These are phyloP conservation scores for Fusarium sp. DNA, from an alignment of 2,329 filamentous ascomycete genomes.

Conservation along the genomic window DNA sequence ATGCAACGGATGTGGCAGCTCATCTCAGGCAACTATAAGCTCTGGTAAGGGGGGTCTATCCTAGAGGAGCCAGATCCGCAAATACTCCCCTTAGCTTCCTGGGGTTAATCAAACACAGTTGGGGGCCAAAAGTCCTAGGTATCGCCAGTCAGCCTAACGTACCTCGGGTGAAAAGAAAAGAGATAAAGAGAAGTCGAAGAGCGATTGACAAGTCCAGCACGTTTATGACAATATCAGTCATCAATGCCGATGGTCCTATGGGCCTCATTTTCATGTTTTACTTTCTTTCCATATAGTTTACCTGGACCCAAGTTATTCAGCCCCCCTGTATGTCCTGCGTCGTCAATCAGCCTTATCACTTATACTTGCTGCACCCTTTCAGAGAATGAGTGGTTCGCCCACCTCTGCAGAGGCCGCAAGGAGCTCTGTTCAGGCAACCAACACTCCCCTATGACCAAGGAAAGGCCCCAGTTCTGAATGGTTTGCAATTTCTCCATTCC, in stretches of 20 bases:
- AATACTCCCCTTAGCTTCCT: no score
- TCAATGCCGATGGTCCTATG: background rate
- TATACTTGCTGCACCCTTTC: background rate
- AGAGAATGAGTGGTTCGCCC: conserved; percentile 6
- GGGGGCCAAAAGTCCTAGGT: conserved; percentile 3
- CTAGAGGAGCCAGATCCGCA: no score
- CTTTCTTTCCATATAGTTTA: background rate
- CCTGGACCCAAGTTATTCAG: background rate
- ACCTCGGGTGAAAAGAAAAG: background rate
- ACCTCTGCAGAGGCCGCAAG: conserved; percentile 5
- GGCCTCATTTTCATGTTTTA: background rate
- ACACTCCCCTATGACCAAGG: conserved; percentile 2
- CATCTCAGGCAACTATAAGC: no score
- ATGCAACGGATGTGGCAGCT: no score
- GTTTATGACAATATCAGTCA: background rate
- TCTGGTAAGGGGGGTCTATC: no score
- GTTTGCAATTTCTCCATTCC: conserved; percentile 13
- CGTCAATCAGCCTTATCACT: background rate
- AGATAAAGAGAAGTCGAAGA: background rate
- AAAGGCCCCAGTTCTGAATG: conserved; percentile 6
- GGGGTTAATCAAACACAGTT: background rate
- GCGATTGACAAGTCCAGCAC: background rate
- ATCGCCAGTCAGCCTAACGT: background rate
- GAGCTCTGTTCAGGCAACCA: conserved; percentile 5
- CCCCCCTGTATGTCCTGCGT: background rate